Base-by-base conservation (phyloP, 176 grass and related monocot genomes). In the Tillandsia leiboldiana region DNA sequence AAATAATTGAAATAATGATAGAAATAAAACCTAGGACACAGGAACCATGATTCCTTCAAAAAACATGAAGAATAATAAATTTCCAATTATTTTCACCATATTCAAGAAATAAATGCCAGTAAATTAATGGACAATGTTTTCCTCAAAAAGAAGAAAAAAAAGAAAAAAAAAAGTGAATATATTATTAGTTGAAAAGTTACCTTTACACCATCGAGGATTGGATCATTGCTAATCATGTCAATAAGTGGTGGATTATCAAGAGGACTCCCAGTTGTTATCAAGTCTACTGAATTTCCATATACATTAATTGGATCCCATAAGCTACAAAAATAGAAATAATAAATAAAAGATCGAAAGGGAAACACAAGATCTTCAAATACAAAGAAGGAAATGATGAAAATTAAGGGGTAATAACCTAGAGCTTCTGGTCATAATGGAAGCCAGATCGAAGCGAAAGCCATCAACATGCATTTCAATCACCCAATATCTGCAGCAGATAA, bases 181-280 rank as follows among this genome's bases (percentile, higher is more conserved):
- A 59, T 59, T 59, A 59, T 59, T 5, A 20, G 33, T 42, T 7
- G 66, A 79, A 74, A 15, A 54, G 26, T 52, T 85, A 99, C 94
- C 94, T 99, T 99, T 52, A 93, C 87, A 69, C 72, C 78, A 70
- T 79, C 73, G 69, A 99, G 94, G 64, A 99, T 83, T 53, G 94
- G 94, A 64, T 99, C 94, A 67, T 86, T 99, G 82, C 89, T 99
- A 71, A 99, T 99, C 94, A 99, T 99, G 66, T 92, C 89, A 72
- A 99, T 74, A 51, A 97, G 77, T 23, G 94, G 82, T 49, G 89
- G 94, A 62, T 66, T 79, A 78, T 48, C 47, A 83, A 99, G 87
- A 50, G 87, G 82, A 29, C 81, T 82, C 53, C 94, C 94, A 50
- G 84, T 99, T 73, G 87, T 99, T 72, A 77, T 69, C 50, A 72